phyloP scores from a whole-genome alignment of 768 basidiomycete genomes.

The Boletales sp. region DNA sequence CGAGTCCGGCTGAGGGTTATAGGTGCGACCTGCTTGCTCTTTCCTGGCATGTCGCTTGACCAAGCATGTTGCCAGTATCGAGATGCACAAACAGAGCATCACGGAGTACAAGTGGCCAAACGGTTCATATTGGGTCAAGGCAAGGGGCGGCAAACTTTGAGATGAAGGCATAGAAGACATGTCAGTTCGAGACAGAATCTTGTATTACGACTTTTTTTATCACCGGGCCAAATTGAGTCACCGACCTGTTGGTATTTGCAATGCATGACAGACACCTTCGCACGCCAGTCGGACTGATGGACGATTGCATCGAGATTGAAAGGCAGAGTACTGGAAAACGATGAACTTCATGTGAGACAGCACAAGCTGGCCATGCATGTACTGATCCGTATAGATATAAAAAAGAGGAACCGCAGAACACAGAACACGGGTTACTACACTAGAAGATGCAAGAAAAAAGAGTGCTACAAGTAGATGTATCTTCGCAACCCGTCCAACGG shows the following conservation, averaged over 20 bases:
- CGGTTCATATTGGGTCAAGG: conserved; percentile 41
- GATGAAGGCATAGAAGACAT: neutral
- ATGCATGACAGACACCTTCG: too few relatives aligned
- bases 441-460: conserved; percentile 23
- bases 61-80: conserved; percentile 54
- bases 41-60: neutral
- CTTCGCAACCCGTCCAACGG: conserved; percentile 7
- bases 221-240: neutral
- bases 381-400: conserved; percentile 24
- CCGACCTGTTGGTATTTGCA: too few relatives aligned
- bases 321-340: conserved; percentile 4
- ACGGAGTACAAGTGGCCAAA: conserved; percentile 82
- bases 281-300: neutral
- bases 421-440: conserved; percentile 19
- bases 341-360: conserved; percentile 2
- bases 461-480: conserved; percentile 23
- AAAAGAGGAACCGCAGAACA: conserved; percentile 5
- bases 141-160: conserved; percentile 3
- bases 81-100: conserved; percentile 82
- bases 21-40: conserved; percentile 14
- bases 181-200: neutral
- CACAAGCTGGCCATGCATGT: conserved; percentile 6
- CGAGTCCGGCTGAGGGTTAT: conserved; percentile 73
- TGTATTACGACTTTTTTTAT: conserved; percentile 2
- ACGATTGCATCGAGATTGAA: conserved; percentile 1